Percentiles rank a stretch among this genome's conserved stretches.
These are phyloP conservation scores for Karstenula rhodostoma DNA, from an alignment of 2,329 filamentous ascomycete species.

Conservation along the genomic window DNA sequence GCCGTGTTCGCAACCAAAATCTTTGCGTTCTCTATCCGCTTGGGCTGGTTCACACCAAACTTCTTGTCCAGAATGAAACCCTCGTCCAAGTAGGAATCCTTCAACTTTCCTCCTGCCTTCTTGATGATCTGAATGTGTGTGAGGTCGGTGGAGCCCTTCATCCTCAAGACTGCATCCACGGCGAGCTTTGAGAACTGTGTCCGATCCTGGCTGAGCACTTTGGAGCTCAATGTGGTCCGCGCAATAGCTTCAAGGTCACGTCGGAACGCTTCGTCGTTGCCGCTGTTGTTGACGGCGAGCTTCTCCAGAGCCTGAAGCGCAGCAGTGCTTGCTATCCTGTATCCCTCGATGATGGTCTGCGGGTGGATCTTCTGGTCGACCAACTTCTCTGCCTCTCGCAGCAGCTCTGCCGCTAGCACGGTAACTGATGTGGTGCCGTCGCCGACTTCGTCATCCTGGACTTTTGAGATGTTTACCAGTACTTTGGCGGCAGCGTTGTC, in stretches of 20 bases:
- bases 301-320: conserved; percentile 85
- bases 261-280: conserved; percentile 81
- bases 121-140: conserved; percentile 99
- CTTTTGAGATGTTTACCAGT: conserved; percentile 98
- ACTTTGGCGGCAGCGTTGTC: conserved; percentile 99
- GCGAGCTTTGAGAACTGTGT: conserved; percentile 91
- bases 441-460: conserved; percentile 98
- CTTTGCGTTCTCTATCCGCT: conserved; percentile 96
- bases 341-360: conserved; percentile 99
- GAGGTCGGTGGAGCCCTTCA: conserved; percentile 90
- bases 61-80: conserved; percentile 99
- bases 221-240: conserved; percentile 94
- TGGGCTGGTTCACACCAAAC: conserved; percentile 98
- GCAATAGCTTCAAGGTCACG: conserved; percentile 91
- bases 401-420: conserved; percentile 90
- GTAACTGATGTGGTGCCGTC: conserved; percentile 98
- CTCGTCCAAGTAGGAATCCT: conserved; percentile 96
- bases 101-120: conserved; percentile 97
- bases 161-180: conserved; percentile 86
- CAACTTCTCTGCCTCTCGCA: conserved; percentile 95
- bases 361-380: conserved; percentile 99
- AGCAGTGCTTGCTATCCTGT: conserved; percentile 93
- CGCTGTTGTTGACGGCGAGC: conserved; percentile 88
- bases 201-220: conserved; percentile 93
- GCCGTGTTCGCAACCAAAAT: conserved; percentile 97